These are phyloP conservation scores for Alloteropsis angusta DNA, from an alignment of 202 grass and related monocot genomes.

Conservation along the genomic window DNA sequence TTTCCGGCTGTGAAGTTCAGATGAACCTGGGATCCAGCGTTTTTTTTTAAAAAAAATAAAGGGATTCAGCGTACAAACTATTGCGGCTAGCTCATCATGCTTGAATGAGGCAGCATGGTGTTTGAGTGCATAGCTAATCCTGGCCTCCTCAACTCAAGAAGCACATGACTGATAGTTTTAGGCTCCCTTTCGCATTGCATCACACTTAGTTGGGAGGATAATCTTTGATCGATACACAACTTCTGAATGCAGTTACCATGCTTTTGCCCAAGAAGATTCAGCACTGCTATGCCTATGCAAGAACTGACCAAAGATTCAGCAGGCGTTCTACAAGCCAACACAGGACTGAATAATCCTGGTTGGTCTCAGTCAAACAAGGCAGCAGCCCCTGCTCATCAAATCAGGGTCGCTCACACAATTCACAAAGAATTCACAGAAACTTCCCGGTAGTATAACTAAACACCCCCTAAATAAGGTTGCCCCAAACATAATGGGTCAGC, in stretches of 20 bases:
- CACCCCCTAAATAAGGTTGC: not conserved
- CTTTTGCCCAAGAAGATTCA: not conserved
- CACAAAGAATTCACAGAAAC: not conserved
- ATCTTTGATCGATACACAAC: not conserved
- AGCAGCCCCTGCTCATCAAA: not conserved
- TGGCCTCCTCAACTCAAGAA: too few species aligned
- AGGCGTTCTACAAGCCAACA: not conserved
- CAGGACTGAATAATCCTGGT: not conserved
- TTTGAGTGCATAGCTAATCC: too few species aligned
- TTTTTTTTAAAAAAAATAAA: too few species aligned
- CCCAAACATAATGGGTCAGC: not conserved
- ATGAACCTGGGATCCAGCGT: too few species aligned
- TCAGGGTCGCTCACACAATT: not conserved
- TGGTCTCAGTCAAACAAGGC: not conserved
- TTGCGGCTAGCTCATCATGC: too few species aligned
- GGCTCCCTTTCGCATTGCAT: too few species aligned
- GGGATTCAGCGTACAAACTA: too few species aligned
- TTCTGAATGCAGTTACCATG: not conserved
- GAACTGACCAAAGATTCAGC: not conserved
- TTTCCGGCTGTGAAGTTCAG: too few species aligned
- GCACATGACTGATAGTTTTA: too few species aligned
- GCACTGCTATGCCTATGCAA: not conserved
- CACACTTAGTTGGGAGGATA: not conserved
- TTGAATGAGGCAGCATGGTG: too few species aligned
- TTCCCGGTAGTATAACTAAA: not conserved